A percentile compares a stretch with the other conserved stretches of the same genome.
Conservation (phyloP, 495 filamentous ascomycete genomes). For the Ramalina peruviana region DNA sequence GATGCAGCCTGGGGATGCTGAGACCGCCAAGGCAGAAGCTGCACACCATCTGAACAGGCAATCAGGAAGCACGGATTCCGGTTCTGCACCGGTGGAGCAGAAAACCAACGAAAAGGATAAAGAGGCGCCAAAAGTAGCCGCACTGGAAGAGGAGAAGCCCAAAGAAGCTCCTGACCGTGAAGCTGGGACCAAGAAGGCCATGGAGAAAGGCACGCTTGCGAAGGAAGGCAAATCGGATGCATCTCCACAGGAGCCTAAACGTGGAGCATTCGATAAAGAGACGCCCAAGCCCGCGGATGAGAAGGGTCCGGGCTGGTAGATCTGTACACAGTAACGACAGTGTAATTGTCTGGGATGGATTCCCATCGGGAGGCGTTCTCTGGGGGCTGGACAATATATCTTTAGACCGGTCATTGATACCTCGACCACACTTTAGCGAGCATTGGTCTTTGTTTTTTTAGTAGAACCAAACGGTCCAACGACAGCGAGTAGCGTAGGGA, state of each 20-base stretch:
- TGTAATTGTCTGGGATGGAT: too few relatives aligned
- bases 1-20: constrained; percentile 1
- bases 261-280: not conserved
- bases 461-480: too few relatives aligned
- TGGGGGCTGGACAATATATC: too few relatives aligned
- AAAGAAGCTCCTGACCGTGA: not conserved
- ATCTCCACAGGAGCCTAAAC: not conserved
- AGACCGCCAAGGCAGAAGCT: constrained; percentile 7
- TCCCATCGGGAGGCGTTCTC: too few relatives aligned
- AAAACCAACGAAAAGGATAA: not conserved
- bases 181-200: not conserved
- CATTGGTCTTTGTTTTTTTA: too few relatives aligned
- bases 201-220: not conserved
- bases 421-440: too few relatives aligned
- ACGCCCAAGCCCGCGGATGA: not conserved
- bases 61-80: not conserved
- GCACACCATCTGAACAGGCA: constrained; percentile 9
- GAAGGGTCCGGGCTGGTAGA: constrained; percentile 1
- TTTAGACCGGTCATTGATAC: too few relatives aligned
- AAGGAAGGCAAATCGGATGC: not conserved
- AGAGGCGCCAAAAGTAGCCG: constrained; percentile 1
- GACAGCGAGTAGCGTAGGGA: too few relatives aligned
- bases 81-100: not conserved
- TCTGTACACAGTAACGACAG: too few relatives aligned
- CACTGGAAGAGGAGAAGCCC: constrained; percentile 5